phyloP scores from a whole-genome alignment of 768 basidiomycete species.

The Mycena floridula region DNA sequence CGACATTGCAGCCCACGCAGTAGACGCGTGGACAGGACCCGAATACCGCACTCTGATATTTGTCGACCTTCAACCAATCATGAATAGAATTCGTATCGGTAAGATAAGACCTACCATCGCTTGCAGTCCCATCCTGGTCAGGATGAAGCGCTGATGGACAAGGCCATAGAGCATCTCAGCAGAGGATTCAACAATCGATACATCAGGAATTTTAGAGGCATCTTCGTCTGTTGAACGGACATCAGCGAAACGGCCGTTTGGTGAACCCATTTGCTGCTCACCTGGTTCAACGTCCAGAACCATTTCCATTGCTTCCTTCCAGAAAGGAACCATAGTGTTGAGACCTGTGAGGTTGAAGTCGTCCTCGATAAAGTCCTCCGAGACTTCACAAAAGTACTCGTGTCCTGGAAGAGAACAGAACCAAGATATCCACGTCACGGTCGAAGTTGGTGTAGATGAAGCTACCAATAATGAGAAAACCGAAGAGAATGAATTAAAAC shows the following conservation, averaged over 20 bases:
- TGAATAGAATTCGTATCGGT: constrained; percentile 4
- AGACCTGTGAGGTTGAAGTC: constrained; percentile 98
- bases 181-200: constrained; percentile 95
- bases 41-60: constrained; percentile 89
- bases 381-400: constrained; percentile 97
- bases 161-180: constrained; percentile 97
- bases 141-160: constrained; percentile 95
- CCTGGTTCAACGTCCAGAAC: constrained; percentile 98
- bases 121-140: constrained; percentile 90
- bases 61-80: constrained; percentile 65
- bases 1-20: constrained; percentile 82
- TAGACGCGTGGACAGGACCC: constrained; percentile 95
- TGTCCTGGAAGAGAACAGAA: constrained; percentile 93
- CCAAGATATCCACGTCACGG: constrained; percentile 94
- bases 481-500: constrained; percentile 9
- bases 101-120: constrained; percentile 67
- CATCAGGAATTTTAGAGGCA: constrained; percentile 92
- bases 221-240: constrained; percentile 66
- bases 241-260: constrained; percentile 12
- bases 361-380: constrained; percentile 99
- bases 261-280: constrained; percentile 31
- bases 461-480: constrained; percentile 36
- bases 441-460: constrained; percentile 86
- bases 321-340: constrained; percentile 95
- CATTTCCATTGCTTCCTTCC: constrained; percentile 99